Conservation (phyloP, 495 filamentous ascomycete species). For the Evansstolkia leycettana region DNA sequence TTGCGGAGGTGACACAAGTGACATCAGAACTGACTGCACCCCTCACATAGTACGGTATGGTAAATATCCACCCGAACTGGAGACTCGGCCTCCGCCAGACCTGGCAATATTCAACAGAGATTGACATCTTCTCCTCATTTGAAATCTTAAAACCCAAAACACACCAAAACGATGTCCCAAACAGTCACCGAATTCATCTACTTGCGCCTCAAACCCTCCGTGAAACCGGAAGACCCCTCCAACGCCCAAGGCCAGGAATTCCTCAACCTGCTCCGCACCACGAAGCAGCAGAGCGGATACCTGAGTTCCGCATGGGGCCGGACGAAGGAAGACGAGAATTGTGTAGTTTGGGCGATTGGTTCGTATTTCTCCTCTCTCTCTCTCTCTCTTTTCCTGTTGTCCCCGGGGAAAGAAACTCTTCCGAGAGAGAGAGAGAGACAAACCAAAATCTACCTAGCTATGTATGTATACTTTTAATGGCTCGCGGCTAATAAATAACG, state of each 20-base stretch:
- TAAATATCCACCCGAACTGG: no score
- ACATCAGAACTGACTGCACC: slow-evolving; percentile 6
- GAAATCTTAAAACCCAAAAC: not conserved
- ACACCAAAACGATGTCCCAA: slow-evolving; percentile 9
- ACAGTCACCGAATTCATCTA: slow-evolving; percentile 26
- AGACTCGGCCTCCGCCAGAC: no score
- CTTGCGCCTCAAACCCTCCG: slow-evolving; percentile 24
- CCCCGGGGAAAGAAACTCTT: slow-evolving; percentile 1
- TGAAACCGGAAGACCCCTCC: slow-evolving; percentile 28
- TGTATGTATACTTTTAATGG: no score
- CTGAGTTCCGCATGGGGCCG: slow-evolving; percentile 28
- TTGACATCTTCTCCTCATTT: no score
- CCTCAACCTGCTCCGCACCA: slow-evolving; percentile 14
- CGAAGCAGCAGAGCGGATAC: slow-evolving; percentile 25
- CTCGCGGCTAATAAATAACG: no score
- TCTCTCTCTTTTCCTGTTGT: no score
- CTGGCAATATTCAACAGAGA: no score
- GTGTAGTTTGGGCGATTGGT: slow-evolving; percentile 31
- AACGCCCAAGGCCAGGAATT: slow-evolving; percentile 21
- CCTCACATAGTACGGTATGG: no score
- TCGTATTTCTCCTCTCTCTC: no score
- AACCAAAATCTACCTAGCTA: no score
- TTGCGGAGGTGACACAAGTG: slow-evolving; percentile 4
- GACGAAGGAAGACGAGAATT: slow-evolving; percentile 21
- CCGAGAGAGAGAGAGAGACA: not conserved